Base-by-base conservation (phyloP, 768 basidiomycete species). In the Dentipellis sp. region DNA sequence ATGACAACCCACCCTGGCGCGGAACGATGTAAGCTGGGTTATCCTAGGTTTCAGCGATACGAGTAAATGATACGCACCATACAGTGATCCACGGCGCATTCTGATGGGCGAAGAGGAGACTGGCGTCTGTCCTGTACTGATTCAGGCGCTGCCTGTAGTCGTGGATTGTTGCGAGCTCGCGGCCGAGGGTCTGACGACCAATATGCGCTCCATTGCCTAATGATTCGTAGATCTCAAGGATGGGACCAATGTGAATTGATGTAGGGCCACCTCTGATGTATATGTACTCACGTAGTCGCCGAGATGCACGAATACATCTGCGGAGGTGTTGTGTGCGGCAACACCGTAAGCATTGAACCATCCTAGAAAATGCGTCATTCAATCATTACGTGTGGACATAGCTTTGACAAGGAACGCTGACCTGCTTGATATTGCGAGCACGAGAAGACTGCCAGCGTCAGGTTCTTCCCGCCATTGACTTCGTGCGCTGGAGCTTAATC, bases 291-390 rank as follows among this genome's bases (percentile, higher is more conserved):
- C 78, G 61, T 82, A 84, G 66, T 82, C 81, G 7, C 81, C 81
- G 17, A 83, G 71, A 60, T 83, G 81, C 10, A 83, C 65, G 56
- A 79, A 81, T 37, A 80, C 66, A 57, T 82, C 78, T 1, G 78
- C 73, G 11, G 71, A 71, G 11, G 77, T 76, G 57, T 79, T 78
- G 56, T 74, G 76, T 14, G 79, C 76, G 6, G 78, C 80, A 51
- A 75, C 72, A 3, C 77, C 79, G 62, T 83, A 84, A 10, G 81
- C 81, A 65, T 81, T 82, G 70, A 83, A 84, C 68, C 74, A 81
- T 1, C 80, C 80, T 77, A 60, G 46, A 12, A 23, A 22, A 22
- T 1, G 21, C 22, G 34, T 40, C 47, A 7, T 42, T 5, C 50
- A 19, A 29, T 29, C 29, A 22, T 22, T 23, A 4, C n/a, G 42